Conservation (phyloP, 2,329 filamentous ascomycete species). For the Xylariaceae sp. region DNA sequence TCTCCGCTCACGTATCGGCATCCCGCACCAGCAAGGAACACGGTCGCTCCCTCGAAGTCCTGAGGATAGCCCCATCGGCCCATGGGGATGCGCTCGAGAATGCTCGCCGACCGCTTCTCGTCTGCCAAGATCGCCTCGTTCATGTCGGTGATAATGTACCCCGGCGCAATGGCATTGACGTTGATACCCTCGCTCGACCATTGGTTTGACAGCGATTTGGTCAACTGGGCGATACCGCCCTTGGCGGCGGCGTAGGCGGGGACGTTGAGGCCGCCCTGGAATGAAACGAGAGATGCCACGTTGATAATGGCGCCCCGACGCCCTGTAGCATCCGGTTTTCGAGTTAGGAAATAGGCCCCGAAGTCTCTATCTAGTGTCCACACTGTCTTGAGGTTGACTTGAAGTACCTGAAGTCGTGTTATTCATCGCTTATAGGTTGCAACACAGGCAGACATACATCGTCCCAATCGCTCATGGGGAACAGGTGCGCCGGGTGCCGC, state of each 20-base stretch:
- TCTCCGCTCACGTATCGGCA: constrained; percentile 83
- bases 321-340: constrained; percentile 56
- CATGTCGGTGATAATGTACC: constrained; percentile 94
- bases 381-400: constrained; percentile 83
- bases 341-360: constrained; percentile 76
- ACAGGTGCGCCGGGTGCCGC: constrained; percentile 74
- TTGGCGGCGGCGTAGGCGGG: constrained; percentile 87
- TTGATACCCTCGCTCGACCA: constrained; percentile 79
- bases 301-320: constrained; percentile 80
- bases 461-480: constrained; percentile 79
- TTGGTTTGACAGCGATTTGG: constrained; percentile 85
- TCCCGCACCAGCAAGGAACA: constrained; percentile 76
- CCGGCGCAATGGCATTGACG: constrained; percentile 88
- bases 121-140: constrained; percentile 81
- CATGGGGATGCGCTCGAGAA: constrained; percentile 80
- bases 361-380: constrained; percentile 80
- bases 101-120: constrained; percentile 69
- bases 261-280: constrained; percentile 86
- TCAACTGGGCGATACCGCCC: constrained; percentile 83
- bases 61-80: constrained; percentile 82
- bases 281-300: constrained; percentile 78
- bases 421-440: not conserved
- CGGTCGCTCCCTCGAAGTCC: constrained; percentile 82
- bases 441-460: constrained; percentile 56
- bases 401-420: constrained; percentile 52